Conservation (phyloP, 106 monocot genomes). For the Allium fistulosum region DNA sequence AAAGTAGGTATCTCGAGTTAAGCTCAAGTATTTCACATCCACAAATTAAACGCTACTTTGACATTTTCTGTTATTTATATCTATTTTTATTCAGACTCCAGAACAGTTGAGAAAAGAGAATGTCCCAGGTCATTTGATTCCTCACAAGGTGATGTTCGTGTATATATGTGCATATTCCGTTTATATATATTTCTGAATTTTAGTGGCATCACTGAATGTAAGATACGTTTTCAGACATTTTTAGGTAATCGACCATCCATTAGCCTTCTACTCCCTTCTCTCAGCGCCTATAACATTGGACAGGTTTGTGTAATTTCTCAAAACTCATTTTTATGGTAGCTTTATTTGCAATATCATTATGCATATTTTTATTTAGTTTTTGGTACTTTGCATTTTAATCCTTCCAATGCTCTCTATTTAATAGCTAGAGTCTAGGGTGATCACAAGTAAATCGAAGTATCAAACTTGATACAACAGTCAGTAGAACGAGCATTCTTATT, state of each 20-base stretch:
- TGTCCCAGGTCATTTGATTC: constrained; percentile 64
- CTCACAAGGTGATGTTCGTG: constrained; percentile 70
- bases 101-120: constrained; percentile 60
- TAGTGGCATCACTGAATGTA: neutral
- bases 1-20: constrained; percentile 39
- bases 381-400: neutral
- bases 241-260: constrained; percentile 88
- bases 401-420: neutral
- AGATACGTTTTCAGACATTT: constrained; percentile 63
- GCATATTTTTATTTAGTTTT: neutral
- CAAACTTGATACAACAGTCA: no score
- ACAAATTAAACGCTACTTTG: neutral
- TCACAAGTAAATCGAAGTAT: no score
- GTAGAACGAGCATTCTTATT: neutral
- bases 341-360: neutral
- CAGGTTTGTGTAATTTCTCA: constrained; percentile 45
- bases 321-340: neutral
- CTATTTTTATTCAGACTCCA: constrained; percentile 47
- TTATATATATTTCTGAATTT: neutral
- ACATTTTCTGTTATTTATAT: constrained; percentile 1
- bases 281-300: constrained; percentile 82
- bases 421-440: neutral
- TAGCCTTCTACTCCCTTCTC: constrained; percentile 70
- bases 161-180: neutral
- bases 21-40: neutral